These are phyloP conservation scores for Colletotrichum chrysophilum DNA, from an alignment of 2,329 filamentous ascomycete species.

Conservation along the genomic window DNA sequence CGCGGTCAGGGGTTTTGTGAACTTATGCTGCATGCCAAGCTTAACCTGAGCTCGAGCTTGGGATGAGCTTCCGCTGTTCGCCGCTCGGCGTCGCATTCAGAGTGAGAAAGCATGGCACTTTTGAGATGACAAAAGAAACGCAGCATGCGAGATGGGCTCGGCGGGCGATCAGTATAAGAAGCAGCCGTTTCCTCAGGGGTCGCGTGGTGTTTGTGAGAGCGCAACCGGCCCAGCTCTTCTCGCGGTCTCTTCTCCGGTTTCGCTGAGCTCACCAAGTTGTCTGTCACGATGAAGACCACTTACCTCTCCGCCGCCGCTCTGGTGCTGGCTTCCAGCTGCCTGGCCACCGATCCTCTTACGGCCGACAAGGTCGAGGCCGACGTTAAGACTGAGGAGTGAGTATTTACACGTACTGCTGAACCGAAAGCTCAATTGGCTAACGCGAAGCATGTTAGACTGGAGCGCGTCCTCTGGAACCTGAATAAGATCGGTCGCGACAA, in stretches of 20 bases:
- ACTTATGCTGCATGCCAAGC: slow-evolving; percentile 4
- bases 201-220: neutral
- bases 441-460: slow-evolving; percentile 37
- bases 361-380: slow-evolving; percentile 44
- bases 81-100: neutral
- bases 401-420: neutral
- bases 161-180: neutral
- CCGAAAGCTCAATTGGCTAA: neutral
- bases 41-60: slow-evolving; percentile 1
- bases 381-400: slow-evolving; percentile 41
- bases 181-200: neutral
- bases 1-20: neutral
- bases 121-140: neutral
- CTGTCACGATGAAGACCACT: slow-evolving; percentile 16
- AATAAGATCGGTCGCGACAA: slow-evolving; percentile 52
- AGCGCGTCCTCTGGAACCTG: slow-evolving; percentile 51
- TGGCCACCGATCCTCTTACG: slow-evolving; percentile 34
- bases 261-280: neutral
- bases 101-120: neutral
- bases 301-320: slow-evolving; percentile 9
- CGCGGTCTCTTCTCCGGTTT: neutral
- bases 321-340: slow-evolving; percentile 3
- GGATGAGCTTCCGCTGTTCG: neutral
- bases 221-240: neutral
- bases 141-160: neutral